phyloP scores from a whole-genome alignment of 2,329 filamentous ascomycete genomes.

The Dryadomyces sulphureus region DNA sequence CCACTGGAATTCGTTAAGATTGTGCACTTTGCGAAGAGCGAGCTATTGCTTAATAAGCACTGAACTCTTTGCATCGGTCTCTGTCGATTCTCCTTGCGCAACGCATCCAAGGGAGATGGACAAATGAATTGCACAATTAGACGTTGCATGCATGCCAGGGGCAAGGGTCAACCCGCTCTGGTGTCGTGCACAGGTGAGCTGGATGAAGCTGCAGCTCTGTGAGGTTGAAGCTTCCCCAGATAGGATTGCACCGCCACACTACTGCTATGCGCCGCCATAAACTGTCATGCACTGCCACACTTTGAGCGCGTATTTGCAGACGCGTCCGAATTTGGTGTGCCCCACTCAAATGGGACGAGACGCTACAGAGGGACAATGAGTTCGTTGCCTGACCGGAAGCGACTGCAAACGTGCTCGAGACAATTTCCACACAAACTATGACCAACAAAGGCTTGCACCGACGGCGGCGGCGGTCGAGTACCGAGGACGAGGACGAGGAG shows the following conservation, averaged over 20 bases:
- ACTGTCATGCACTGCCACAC: background rate
- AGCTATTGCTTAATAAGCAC: no score
- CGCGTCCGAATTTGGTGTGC: background rate
- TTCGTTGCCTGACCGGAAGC: no score
- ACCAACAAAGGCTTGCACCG: conserved; percentile 13
- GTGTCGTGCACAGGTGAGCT: no score
- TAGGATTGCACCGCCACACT: no score
- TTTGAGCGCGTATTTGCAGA: background rate
- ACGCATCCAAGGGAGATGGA: no score
- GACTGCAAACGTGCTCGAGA: conserved; percentile 26
- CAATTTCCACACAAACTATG: background rate
- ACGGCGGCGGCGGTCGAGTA: conserved; percentile 28
- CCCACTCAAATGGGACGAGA: background rate
- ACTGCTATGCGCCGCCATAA: background rate
- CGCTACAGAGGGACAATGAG: no score
- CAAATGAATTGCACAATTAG: background rate
- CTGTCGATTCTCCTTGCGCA: no score
- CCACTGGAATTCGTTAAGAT: conserved; percentile 3
- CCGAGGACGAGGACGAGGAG: conserved; percentile 22
- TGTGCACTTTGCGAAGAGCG: no score
- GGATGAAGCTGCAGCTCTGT: background rate
- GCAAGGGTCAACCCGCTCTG: background rate
- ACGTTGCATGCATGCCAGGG: background rate
- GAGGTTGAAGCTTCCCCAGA: background rate
- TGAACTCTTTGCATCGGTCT: no score